phyloP scores from a whole-genome alignment of 176 grass and related monocot genomes.

The Oryza meridionalis region DNA sequence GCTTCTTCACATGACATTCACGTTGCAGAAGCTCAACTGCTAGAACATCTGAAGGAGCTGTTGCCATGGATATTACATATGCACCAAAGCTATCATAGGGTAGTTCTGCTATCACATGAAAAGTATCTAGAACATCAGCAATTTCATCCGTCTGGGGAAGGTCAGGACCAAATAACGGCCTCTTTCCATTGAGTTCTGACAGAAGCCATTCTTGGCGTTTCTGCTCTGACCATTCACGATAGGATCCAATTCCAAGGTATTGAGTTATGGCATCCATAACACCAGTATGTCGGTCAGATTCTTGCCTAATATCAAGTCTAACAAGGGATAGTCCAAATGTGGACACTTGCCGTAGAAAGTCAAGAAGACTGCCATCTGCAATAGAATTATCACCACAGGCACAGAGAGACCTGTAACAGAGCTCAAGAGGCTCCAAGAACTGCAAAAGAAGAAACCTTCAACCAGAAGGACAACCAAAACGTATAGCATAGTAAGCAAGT shows the following conservation, averaged over 20 bases:
- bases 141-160: conserved; percentile 86
- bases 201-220: conserved; percentile 91
- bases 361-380: conserved; percentile 93
- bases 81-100: conserved; percentile 92
- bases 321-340: conserved; percentile 93
- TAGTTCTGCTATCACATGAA: conserved; percentile 89
- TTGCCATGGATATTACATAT: conserved; percentile 98
- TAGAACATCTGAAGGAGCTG: conserved; percentile 89
- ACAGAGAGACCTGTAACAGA: conserved; percentile 90
- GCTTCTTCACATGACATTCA: conserved; percentile 86
- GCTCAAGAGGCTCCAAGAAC: conserved; percentile 94
- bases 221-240: conserved; percentile 87
- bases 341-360: conserved; percentile 90
- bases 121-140: conserved; percentile 80
- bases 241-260: conserved; percentile 79
- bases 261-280: conserved; percentile 83
- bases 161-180: conserved; percentile 80
- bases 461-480: not conserved
- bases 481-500: not conserved
- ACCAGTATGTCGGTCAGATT: conserved; percentile 90
- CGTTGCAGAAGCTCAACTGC: conserved; percentile 91
- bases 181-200: conserved; percentile 87
- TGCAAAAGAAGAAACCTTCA: conserved; percentile 48
- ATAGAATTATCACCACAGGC: conserved; percentile 78
- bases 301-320: conserved; percentile 95